Evolutionary conservation across 1,139 yeast genomes (phyloP), one percentile per base, ranked within the genome.

Genomic region (Scheffersomyces insectosa): DNA sequence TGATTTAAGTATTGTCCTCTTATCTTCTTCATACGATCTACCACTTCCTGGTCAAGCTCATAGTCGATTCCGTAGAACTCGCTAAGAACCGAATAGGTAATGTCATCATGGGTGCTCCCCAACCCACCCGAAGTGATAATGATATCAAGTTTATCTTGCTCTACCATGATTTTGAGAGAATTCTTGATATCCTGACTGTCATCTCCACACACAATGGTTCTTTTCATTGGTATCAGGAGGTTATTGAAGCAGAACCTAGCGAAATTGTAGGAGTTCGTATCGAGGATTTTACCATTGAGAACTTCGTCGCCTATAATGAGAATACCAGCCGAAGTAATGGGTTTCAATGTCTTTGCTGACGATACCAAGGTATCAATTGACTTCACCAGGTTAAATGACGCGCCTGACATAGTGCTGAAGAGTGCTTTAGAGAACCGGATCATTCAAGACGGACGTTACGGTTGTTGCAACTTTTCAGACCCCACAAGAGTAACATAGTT

Each of bases 51-150:
- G 60, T 88, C 84, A 14, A 84, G 58, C 34, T 62, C 63, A 44
- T 83, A 66, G 0, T 76, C 76, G 9, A 85, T 62, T 2, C 65
- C 65, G 55, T 73, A 88, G 15, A 87, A 85, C 49, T 75, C 77
- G 1, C 90, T 87, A 12, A 88, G 60, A 5, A 85, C 76, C 40
- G 81, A 82, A 60, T 89, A 88, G 0, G 96, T 88, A 45, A 88
- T 84, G 60, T 88, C 97, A 59, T 88, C 96, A 55, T 88, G 96
- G 0, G 96, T 89, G 3, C 95, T 88, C 0, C 97, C 97, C 48
- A 89, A 86, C 0, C 88, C 89, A 2, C 97, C 96, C 13, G 89
- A 80, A 1, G 96, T 88, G 13, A 88, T 77, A 5, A 88, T 76
- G 43, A 88, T 76, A 56, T 87, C 93, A 52, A 82, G 83, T 38